Conservation (phyloP, 495 filamentous ascomycete species). For the Tuber borchii region DNA sequence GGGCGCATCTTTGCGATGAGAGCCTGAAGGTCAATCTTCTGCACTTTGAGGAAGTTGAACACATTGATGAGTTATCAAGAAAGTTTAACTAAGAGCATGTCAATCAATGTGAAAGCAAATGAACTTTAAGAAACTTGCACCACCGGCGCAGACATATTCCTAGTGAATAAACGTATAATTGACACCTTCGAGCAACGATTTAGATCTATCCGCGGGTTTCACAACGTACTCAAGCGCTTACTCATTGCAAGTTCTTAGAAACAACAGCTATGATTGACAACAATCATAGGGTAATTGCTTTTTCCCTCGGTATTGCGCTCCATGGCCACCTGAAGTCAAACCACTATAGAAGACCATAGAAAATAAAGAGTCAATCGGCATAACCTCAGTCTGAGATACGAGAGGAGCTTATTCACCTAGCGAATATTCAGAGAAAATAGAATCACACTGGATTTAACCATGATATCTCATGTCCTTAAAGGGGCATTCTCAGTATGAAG, state of each 20-base stretch:
- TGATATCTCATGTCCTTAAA: constrained; percentile 98
- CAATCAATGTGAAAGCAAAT: constrained; percentile 40
- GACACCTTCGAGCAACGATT: constrained; percentile 95
- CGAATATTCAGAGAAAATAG: constrained; percentile 94
- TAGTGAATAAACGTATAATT: constrained; percentile 98
- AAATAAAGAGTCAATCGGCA: constrained; percentile 96
- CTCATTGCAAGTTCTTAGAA: constrained; percentile 95
- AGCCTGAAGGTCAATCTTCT: constrained; percentile 92
- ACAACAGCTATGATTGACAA: constrained; percentile 96
- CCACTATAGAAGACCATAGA: constrained; percentile 98
- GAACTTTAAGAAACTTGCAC: constrained; percentile 47
- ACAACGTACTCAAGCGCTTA: constrained; percentile 94
- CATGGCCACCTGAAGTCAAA: constrained; percentile 94
- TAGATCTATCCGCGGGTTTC: constrained; percentile 85
- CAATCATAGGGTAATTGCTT: constrained; percentile 97
- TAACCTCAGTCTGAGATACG: constrained; percentile 92
- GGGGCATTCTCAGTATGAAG: constrained; percentile 97
- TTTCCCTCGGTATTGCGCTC: constrained; percentile 88
- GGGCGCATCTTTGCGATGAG: constrained; percentile 76
- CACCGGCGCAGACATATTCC: constrained; percentile 97
- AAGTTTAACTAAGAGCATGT: constrained; percentile 58
- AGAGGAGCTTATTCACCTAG: constrained; percentile 98
- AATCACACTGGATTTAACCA: constrained; percentile 89
- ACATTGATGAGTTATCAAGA: constrained; percentile 88
- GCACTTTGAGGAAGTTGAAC: constrained; percentile 86